These are phyloP conservation scores for Ophiostoma ips DNA, from an alignment of 2,329 filamentous ascomycete genomes.

Conservation along the genomic window DNA sequence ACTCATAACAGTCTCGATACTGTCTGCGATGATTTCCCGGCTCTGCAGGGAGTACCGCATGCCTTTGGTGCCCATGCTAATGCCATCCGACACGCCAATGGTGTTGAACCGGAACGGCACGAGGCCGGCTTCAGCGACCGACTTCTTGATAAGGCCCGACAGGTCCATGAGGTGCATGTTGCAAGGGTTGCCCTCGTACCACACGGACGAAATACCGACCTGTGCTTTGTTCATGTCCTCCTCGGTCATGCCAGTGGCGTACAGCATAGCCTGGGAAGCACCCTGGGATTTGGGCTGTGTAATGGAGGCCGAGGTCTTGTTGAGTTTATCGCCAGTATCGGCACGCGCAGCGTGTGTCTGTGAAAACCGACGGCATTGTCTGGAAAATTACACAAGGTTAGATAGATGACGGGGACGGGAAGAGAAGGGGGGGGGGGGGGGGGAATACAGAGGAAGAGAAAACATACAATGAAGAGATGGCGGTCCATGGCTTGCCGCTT, in stretches of 20 bases:
- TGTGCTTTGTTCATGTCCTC: constrained; percentile 91
- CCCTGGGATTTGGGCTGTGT: constrained; percentile 97
- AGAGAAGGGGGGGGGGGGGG: neutral
- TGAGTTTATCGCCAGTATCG: constrained; percentile 45
- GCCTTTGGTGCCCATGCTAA: constrained; percentile 94
- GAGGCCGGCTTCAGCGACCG: constrained; percentile 55
- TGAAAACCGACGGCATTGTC: constrained; percentile 34
- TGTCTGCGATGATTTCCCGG: constrained; percentile 92
- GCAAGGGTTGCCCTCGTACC: constrained; percentile 96
- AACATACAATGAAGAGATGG: constrained; percentile 2
- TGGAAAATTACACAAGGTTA: neutral
- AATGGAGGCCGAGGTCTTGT: constrained; percentile 71
- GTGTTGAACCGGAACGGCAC: constrained; percentile 98
- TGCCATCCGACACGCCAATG: constrained; percentile 91
- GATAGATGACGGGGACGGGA: neutral
- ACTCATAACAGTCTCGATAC: constrained; percentile 97
- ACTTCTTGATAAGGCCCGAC: constrained; percentile 56
- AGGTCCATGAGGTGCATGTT: constrained; percentile 97
- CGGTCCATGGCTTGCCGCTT: neutral
- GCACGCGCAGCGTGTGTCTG: constrained; percentile 32
- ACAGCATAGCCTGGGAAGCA: constrained; percentile 97
- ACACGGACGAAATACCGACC: constrained; percentile 94
- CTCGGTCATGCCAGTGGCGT: constrained; percentile 79
- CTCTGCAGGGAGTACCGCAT: constrained; percentile 83
- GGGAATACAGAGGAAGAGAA: neutral